Evolutionary conservation across 176 grass and related monocot species (phyloP), one percentile per base, ranked within the genome.

Genomic region (Oryza officinalis): DNA sequence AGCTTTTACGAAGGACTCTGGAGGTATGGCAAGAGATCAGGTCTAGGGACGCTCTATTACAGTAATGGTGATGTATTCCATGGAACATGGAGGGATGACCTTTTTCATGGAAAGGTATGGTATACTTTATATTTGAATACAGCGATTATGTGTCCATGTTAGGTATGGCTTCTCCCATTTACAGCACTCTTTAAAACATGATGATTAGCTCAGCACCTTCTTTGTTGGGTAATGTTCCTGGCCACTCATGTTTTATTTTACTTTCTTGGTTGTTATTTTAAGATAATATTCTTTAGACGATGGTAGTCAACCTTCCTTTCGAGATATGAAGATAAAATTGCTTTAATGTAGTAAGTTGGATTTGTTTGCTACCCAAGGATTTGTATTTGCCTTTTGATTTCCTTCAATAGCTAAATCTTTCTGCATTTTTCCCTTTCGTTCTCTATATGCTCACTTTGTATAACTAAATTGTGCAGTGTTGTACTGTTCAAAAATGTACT

Each of bases 51-150:
- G 18, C 90, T 95, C 44, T 98, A 82, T 89, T 90, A 89, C 86
- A 90, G 83, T 70, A 98, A 98, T 50, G 93, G 96, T 88, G 93
- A 95, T 87, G 89, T 95, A 22, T 98, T 94, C 81, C 96, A 98
- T 79, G 91, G 96, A 73, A 87, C 96, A 57, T 94, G 96, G 96
- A 95, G 96, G 83, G 96, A 98, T 67, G 93, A 92, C 81, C 85
- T 98, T 85, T 92, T 98, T 76, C 96, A 95, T 90, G 96, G 96
- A 77, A 98, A 98, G 91, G 93, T 98, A 90, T 79, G 75, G 43
- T 37, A 83, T 61, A 8, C 45, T 73, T 63, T 50, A 54, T 54
- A 57, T 71, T 67, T 71, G 13, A 45, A 25, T 71, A 75, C 66
- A 8, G 12, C 32, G 37, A 23, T 65, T 75, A 23, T 60, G 69